A percentile compares a stretch with the other conserved stretches of the same genome.
These are phyloP conservation scores for Trametes maxima DNA, from an alignment of 768 basidiomycete species.

Conservation along the genomic window DNA sequence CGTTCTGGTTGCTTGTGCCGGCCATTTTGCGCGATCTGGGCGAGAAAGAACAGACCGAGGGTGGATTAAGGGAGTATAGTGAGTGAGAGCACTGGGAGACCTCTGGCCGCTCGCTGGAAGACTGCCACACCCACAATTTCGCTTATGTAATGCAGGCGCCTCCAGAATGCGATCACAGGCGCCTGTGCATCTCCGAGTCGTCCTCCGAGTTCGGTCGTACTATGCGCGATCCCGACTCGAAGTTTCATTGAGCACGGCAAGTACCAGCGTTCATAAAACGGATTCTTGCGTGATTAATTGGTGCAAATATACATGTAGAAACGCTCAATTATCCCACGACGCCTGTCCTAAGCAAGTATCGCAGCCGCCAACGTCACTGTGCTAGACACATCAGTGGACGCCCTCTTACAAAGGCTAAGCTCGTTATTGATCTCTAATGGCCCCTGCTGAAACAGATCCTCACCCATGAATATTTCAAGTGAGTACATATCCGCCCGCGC, in stretches of 20 bases:
- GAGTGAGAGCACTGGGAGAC: constrained; percentile 24
- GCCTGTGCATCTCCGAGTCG: background rate
- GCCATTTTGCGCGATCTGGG: constrained; percentile 9
- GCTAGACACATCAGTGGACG: background rate
- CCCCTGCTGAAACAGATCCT: background rate
- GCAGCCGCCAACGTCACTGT: background rate
- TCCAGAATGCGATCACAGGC: background rate
- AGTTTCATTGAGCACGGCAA: too few relatives aligned
- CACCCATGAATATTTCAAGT: background rate
- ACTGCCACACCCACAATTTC: constrained; percentile 8
- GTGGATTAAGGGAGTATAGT: background rate
- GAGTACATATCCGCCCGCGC: constrained; percentile 4
- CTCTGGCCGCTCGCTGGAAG: constrained; percentile 7
- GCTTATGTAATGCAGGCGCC: constrained; percentile 18
- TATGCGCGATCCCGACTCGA: too few relatives aligned
- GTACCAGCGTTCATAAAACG: too few relatives aligned
- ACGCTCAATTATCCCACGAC: background rate
- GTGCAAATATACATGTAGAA: background rate
- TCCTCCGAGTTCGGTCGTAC: background rate
- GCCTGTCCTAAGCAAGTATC: background rate
- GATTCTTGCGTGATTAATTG: background rate
- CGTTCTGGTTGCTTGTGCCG: constrained; percentile 2
- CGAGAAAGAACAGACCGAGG: background rate
- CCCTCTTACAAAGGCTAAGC: too few relatives aligned
- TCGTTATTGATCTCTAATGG: background rate